Base-by-base conservation (phyloP, 441 rosid genomes). In the Gossypium trilobum region DNA sequence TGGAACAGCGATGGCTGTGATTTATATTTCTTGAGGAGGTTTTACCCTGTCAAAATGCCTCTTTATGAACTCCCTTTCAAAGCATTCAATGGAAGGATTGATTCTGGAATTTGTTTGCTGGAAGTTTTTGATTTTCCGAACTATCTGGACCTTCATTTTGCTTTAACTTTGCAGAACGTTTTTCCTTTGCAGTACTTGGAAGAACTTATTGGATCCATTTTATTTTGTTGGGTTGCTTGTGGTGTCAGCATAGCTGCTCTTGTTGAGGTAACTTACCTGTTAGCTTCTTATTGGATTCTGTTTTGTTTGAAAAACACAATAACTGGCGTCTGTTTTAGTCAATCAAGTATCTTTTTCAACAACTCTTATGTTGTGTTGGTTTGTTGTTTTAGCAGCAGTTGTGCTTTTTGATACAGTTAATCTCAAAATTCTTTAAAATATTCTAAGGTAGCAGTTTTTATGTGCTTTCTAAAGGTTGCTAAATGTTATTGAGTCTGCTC, bases 211-310 rank as follows among this genome's bases (percentile, higher is more conserved):
- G 97, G 96, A 33, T 79, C 96, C 4, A 87, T 95, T 82, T 86
- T 95, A 64, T 93, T 90, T 79, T 84, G 75, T 82, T 95, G 99
- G 99, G 89, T 89, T 82, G 85, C 85, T 36, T 91, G 96, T 78
- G 91, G 90, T 80, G 93, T 95, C 76, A 95, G 92, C 81, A 83
- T 95, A 77, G 87, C 81, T 85, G 89, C 97, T 69, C 92, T 95
- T 74, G 85, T 91, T 61, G 95, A 95, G 98, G 99, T 95, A 89
- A 67, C 73, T 23, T 62, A 55, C 76, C 75, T 58, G 68, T 44
- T 44, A 46, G 55, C 33, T 65, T 39, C 52, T 68, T 70, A n/a
- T 75, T 55, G 31, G 55, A 10, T 42, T 42, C 29, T 50, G 13
- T 68, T 51, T 3, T 16, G 23, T 9, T 50, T 50, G 25, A 50